phyloP scores from a whole-genome alignment of 352 stramenopile genomes.

The Pythium utonaiense region DNA sequence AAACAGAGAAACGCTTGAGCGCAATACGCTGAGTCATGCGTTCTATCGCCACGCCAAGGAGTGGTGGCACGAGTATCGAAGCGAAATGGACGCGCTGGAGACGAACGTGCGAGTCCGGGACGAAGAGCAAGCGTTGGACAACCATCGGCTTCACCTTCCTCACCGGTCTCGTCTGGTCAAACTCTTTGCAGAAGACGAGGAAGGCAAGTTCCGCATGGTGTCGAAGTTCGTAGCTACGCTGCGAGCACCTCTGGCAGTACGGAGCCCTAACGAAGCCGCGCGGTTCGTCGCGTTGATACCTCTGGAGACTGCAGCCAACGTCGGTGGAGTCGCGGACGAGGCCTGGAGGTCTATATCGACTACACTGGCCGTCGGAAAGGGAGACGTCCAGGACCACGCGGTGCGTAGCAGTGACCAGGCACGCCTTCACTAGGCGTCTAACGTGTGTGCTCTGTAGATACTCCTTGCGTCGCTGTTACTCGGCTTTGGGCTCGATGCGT shows the following conservation, averaged over 20 bases:
- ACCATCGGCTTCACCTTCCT: background rate
- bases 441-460: conserved; percentile 28
- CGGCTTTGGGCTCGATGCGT: conserved; percentile 86
- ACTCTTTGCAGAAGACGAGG: conserved; percentile 87
- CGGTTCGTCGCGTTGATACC: conserved; percentile 82
- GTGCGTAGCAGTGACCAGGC: conserved; percentile 23
- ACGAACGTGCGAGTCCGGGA: background rate
- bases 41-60: conserved; percentile 84
- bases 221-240: conserved; percentile 82
- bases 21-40: conserved; percentile 46
- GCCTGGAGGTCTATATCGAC: conserved; percentile 73
- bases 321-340: conserved; percentile 61
- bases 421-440: background rate
- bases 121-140: background rate
- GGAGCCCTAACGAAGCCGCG: conserved; percentile 76
- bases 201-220: conserved; percentile 78
- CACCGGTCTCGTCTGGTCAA: conserved; percentile 53
- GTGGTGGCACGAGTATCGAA: conserved; percentile 82
- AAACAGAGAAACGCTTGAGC: conserved; percentile 49
- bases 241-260: conserved; percentile 41
- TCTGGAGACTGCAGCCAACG: conserved; percentile 44
- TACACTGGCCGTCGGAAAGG: conserved; percentile 68
- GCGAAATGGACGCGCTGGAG: conserved; percentile 27
- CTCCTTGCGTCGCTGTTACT: conserved; percentile 85
- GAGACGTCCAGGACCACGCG: conserved; percentile 82